Evolutionary conservation across 768 basidiomycete species (phyloP), one percentile per base, ranked within the genome.

Genomic region (Boletus subparvulus): DNA sequence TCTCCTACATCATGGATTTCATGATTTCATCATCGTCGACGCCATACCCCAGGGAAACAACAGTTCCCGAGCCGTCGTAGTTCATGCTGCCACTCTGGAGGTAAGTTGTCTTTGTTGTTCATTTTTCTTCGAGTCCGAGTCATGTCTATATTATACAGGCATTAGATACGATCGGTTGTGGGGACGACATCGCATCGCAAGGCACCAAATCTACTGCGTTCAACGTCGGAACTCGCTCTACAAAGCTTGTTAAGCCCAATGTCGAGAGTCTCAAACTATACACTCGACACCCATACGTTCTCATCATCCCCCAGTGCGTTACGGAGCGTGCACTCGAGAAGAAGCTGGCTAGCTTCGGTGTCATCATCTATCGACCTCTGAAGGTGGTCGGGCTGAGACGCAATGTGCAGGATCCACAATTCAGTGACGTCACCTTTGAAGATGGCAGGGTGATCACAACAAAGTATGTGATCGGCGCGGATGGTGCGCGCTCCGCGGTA

Each of bases 21-120:
- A 55, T 30, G 75, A 81, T 36, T 55, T 83, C 66, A 52, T 76
- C 16, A 66, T 81, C 16, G 78, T 82, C 3, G 81, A 83, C 50
- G 72, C 70, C 28, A 24, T 65, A 6, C 28, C 50, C 0, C 52
- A 70, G n/a, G 74, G 73, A 28, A 60, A 70, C 49, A 71, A 73
- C 47, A 64, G 67, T 9, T 80, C 82, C 11, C 76, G 81, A 19
- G 80, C 83, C 0, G 55, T 78, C 5, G 71, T 74, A 4, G 58
- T 83, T 16, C 81, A 83, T 58, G 78, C 83, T 35, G 76, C 79
- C 33, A 83, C 83, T 11, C 67, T 84, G 16, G 83, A 83, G 69
- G 81, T 78, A 58, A 44, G 67, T 41, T 53, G 28, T 42, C 11
- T 46, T 6, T n/a, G 9, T 32, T 35, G 7, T 41, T 42, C 16